Evolutionary conservation across 2,329 filamentous ascomycete genomes (phyloP), one percentile per base, ranked within the genome.

Genomic region (Drechmeria coniospora): DNA sequence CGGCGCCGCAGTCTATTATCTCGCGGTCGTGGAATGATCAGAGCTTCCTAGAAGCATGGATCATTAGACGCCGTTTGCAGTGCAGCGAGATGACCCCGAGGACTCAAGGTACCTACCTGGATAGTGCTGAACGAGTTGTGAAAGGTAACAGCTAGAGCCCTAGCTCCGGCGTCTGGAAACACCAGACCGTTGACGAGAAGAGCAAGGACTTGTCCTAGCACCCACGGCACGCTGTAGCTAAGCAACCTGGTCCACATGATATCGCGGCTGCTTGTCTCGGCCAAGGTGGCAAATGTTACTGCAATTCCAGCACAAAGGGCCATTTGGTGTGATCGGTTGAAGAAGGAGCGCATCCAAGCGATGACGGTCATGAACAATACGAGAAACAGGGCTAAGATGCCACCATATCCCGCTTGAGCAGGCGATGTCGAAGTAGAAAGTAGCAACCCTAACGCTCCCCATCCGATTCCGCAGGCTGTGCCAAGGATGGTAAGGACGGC

Each of bases 261-360:
- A 2, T 43, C 32, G 7, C 39, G 36, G 13, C 46, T 45, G 8
- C 54, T 56, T 8, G 63, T 59, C 23, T 68, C 61, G 4, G 63
- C 61, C 15, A 73, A 46, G 26, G 57, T 63, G 4, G 63, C 59
- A 34, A 68, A 71, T 4, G 55, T 57, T 20, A 71, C 56, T 4
- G 68, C 59, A 30, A 74, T 59, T 1, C 68, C 68, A 16, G 67
- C 63, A 35, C 58, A 62, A 5, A 72, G 49, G 3, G 65, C 59
- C 6, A 61, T 46, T 39, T 73, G 68, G 33, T 71, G 70, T 20
- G 67, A 55, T 23, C 68, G 51, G 26, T 68, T 59, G 29, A 68
- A 66, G 35, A 64, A 65, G 3, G 65, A 64, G 40, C 68, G 59
- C 12, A 69, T 45, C 39, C 57, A 67, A 2, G 63, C 65, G 15